Base-by-base conservation (phyloP, 2,329 filamentous ascomycete species). In the Cytospora leucostoma region DNA sequence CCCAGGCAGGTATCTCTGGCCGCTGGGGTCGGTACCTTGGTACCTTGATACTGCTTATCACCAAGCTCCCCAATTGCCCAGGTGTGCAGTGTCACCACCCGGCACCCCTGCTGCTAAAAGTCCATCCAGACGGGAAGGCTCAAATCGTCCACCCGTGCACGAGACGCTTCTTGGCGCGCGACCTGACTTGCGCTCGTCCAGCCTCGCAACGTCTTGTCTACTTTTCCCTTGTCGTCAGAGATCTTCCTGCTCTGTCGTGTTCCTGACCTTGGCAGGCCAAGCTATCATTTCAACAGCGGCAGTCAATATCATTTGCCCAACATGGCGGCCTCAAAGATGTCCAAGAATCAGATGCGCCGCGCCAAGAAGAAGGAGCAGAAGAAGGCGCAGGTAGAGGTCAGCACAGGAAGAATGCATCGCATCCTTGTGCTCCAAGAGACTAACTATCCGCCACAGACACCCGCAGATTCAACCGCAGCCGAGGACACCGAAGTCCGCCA, bases 281-380 rank as follows among this genome's bases (percentile, higher is more conserved):
- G 44, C n/a, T 47, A 21, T 12, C 7, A 47, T 11, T 27, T 21
- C n/a, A 47, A 21, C 7, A n/a, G 3, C 44, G n/a, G 44, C n/a
- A n/a, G 3, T 21, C 21, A 50, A 47, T 10, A 17, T 38, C 57
- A 63, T 58, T 27, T 49, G 54, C 54, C 59, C 77, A 80, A 75
- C 73, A 89, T 88, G 86, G 85, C 84, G 71, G 76, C 80, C 68
- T 77, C 82, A 69, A 96, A 94, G 80, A 88, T 90, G 81, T 93
- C 90, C 75, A 98, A 97, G 82, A 97, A 97, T 78, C 92, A 96
- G 78, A 89, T 93, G 81, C 87, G 93, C 75, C 88, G 94, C 75
- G 91, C 92, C 56, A 93, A 94, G 82, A 97, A 95, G 85, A 97
- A 97, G 88, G 90, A 92, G 71, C 87, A 92, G 74, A 96, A 96